These are phyloP conservation scores for Fusarium pseudocircinatum DNA, from an alignment of 2,329 filamentous ascomycete genomes.

Conservation along the genomic window DNA sequence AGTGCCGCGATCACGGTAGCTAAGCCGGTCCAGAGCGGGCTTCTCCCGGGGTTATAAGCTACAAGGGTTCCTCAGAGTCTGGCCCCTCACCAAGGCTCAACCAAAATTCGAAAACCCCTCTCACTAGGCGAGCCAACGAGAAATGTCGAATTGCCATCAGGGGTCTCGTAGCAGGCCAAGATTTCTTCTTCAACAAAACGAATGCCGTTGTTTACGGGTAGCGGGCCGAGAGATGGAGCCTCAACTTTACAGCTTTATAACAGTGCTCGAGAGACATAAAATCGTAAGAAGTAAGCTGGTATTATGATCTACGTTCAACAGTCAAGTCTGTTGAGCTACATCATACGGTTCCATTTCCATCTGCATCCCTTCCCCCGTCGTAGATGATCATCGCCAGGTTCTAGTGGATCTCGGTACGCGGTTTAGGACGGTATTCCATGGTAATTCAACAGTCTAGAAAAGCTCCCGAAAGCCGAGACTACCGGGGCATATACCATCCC, in stretches of 20 bases:
- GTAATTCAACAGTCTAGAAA: not conserved
- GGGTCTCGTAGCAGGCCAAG: constrained; percentile 17
- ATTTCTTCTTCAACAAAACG: constrained; percentile 26
- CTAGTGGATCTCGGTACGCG: constrained; percentile 24
- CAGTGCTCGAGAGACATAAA: not conserved
- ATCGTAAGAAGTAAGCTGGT: not conserved
- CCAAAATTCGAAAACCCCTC: constrained; percentile 19
- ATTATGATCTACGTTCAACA: not conserved
- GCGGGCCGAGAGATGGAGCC: constrained; percentile 13
- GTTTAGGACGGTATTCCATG: constrained; percentile 22
- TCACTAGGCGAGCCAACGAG: constrained; percentile 37
- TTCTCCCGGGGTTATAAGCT: constrained; percentile 26
- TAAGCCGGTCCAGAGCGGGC: constrained; percentile 14
- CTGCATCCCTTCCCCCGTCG: not conserved
- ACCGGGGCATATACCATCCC: not conserved
- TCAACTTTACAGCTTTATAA: not conserved
- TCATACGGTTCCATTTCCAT: not conserved
- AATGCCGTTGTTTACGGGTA: not conserved
- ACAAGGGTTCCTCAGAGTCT: not conserved
- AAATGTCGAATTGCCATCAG: constrained; percentile 36
- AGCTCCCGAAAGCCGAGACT: constrained; percentile 31
- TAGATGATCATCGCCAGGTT: constrained; percentile 3
- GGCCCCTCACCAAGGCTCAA: constrained; percentile 23
- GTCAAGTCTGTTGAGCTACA: constrained; percentile 13
- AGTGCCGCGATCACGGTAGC: constrained; percentile 23